phyloP scores from a whole-genome alignment of 192 early-diverging fungal species.

The Chytriomyces sp. region DNA sequence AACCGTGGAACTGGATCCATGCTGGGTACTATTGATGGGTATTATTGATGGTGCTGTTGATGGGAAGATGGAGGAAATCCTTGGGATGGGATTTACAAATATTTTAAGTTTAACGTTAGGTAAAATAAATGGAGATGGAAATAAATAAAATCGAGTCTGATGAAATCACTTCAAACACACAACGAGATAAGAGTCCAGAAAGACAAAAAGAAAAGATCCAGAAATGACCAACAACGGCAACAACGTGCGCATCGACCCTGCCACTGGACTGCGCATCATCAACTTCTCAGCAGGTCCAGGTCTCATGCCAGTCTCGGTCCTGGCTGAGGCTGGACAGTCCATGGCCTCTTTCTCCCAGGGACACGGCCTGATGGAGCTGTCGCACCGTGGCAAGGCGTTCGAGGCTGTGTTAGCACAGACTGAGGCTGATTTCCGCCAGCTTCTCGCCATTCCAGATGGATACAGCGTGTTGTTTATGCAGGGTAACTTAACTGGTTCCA shows the following conservation, averaged over 20 bases:
- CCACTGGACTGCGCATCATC: constrained; percentile 22
- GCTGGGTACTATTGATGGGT: background rate
- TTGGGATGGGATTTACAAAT: background rate
- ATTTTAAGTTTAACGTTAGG: background rate
- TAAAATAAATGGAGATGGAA: background rate
- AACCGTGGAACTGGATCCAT: background rate
- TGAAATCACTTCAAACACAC: background rate
- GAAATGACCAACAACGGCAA: constrained; percentile 56
- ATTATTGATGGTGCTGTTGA: no score
- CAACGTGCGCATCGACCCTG: constrained; percentile 13
- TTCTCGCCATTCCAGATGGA: constrained; percentile 83
- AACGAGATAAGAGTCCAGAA: background rate
- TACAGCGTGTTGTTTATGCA: constrained; percentile 94
- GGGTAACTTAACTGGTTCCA: constrained; percentile 36
- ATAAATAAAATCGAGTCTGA: background rate
- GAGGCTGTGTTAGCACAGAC: constrained; percentile 75
- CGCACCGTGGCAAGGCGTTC: constrained; percentile 88
- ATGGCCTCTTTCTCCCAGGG: constrained; percentile 77
- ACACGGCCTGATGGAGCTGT: constrained; percentile 93
- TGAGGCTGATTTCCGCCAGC: constrained; percentile 69
- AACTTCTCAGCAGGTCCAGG: constrained; percentile 86
- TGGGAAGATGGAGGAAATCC: no score
- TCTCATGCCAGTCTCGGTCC: constrained; percentile 81
- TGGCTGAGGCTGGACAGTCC: constrained; percentile 74
- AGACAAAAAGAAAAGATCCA: no score